Percentiles rank a stretch among this genome's conserved stretches.
phyloP scores from a whole-genome alignment of 257 asterid genomes.

The Solanum commersonii region DNA sequence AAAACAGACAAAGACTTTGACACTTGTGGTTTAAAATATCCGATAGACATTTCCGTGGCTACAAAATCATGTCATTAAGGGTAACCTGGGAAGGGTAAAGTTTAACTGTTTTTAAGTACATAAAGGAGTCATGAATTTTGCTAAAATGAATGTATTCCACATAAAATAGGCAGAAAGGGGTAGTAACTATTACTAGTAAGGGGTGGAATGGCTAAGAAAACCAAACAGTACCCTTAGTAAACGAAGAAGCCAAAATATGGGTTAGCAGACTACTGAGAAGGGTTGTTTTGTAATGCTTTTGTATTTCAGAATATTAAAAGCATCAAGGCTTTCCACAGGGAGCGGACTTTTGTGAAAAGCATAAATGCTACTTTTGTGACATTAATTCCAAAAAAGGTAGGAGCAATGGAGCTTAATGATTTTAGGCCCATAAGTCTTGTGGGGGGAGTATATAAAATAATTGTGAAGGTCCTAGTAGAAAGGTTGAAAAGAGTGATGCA shows the following conservation, averaged over 20 bases:
- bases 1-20: background rate
- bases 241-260: background rate
- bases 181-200: background rate
- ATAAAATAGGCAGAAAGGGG: background rate
- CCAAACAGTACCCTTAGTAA: background rate
- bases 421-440: no score
- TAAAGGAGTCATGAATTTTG: background rate
- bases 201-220: background rate
- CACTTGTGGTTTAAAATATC: background rate
- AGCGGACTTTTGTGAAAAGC: no score
- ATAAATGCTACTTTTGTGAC: no score
- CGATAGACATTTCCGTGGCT: background rate
- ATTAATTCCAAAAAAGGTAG: no score
- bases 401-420: no score
- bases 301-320: background rate
- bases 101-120: background rate
- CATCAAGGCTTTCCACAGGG: no score
- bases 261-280: background rate
- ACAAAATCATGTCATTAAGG: background rate
- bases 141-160: background rate
- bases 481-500: no score
- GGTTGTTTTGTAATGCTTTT: background rate
- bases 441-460: no score
- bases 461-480: no score
- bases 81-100: background rate